Evolutionary conservation across 129 eudicot genomes (phyloP), one percentile per base, ranked within the genome.

Genomic region (Tagetes patula): DNA sequence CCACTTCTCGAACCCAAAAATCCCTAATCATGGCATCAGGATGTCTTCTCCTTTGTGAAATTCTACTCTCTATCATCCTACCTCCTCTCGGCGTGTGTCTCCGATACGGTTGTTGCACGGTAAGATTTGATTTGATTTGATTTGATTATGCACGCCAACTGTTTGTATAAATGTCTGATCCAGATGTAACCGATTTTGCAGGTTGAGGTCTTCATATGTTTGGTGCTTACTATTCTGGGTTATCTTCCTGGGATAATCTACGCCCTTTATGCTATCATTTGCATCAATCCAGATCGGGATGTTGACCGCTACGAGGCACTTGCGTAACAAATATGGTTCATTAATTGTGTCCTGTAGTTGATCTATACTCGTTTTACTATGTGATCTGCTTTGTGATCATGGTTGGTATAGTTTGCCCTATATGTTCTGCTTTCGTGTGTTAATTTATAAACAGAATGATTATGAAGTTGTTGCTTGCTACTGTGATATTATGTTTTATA

Each of bases 21-120:
- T 42, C 68, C 49, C 65, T 1, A 12, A 43, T 41, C 31, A 77
- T 77, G 82, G 27, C 82, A 8, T 71, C 82, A 48, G 75, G 74
- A 76, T 68, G 58, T 5, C 33, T 42, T 63, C 72, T 88, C 73
- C 47, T 87, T 54, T 91, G 92, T 67, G 97, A 86, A 56, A 80
- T 91, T 76, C 8, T 91, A 14, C 79, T 88, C 32, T 91, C 97
- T 14, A 78, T 91, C 83, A 30, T 91, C 56, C 80, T 91, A 20
- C 97, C 97, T 27, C 97, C 97, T 58, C 81, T 91, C 12, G 97
- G 96, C 38, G 89, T 91, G 58, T 91, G 88, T 74, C 82, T 91
- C 79, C 74, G 97, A 12, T 86, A 86, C 56, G 97, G 97, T 36
- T 91, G 97, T 79, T 91, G 97, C 86, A 81, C 91, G 33, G 97